These are phyloP conservation scores for Chaetomium globosum DNA, from an alignment of 2,329 filamentous ascomycete species.

Conservation along the genomic window DNA sequence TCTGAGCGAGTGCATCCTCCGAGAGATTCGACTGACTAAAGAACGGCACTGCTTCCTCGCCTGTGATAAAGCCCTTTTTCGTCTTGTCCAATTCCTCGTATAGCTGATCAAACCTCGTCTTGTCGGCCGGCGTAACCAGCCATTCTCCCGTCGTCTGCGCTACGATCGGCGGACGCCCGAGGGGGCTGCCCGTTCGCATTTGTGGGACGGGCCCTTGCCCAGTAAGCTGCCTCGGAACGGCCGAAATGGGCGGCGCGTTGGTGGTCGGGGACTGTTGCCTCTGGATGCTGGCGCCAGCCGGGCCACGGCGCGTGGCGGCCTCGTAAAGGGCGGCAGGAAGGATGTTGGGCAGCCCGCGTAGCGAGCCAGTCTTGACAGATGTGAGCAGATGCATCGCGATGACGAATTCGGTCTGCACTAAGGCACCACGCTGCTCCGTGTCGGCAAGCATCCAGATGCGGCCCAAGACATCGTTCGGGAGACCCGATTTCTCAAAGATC, in stretches of 20 bases:
- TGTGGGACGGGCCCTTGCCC: constrained; percentile 60
- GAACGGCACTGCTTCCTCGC: constrained; percentile 92
- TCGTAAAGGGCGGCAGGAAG: constrained; percentile 88
- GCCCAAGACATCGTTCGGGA: constrained; percentile 89
- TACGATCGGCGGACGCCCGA: constrained; percentile 54
- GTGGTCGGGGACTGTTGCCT: constrained; percentile 55
- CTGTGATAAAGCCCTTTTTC: constrained; percentile 81
- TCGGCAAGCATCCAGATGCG: constrained; percentile 95
- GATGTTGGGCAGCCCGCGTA: constrained; percentile 76
- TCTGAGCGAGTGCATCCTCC: constrained; percentile 86
- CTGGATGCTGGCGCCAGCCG: constrained; percentile 46
- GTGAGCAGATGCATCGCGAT: constrained; percentile 97
- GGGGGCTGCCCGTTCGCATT: constrained; percentile 63
- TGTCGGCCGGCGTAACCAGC: constrained; percentile 81
- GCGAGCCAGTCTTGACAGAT: constrained; percentile 80
- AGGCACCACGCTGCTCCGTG: constrained; percentile 84
- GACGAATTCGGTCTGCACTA: constrained; percentile 89
- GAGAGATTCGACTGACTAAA: constrained; percentile 89
- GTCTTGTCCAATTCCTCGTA: constrained; percentile 82
- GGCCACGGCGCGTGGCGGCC: constrained; percentile 73
- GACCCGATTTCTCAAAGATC: constrained; percentile 90
- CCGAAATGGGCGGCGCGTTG: constrained; percentile 59
- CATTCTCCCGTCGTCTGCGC: constrained; percentile 64
- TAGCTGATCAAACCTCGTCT: constrained; percentile 82
- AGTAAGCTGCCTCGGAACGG: constrained; percentile 82